Percentiles rank a stretch among this genome's conserved stretches.
Conservation (phyloP, 2,329 filamentous ascomycete genomes). For the Penicillium capsulatum region DNA sequence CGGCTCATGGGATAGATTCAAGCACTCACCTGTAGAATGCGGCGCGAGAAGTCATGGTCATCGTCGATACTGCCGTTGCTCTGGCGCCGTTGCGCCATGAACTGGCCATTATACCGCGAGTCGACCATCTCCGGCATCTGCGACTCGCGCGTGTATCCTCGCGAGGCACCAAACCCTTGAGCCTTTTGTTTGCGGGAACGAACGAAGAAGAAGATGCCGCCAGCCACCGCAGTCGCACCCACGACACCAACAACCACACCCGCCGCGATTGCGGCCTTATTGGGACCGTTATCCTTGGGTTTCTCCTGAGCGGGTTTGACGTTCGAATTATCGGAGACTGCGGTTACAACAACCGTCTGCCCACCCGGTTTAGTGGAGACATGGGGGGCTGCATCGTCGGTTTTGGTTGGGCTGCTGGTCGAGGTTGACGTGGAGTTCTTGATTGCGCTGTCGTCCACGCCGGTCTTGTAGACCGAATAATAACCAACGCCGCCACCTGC, state of each 20-base stretch:
- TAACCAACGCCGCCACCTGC: constrained; percentile 56
- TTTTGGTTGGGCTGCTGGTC: constrained; percentile 17
- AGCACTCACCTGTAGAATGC: constrained; percentile 79
- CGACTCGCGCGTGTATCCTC: constrained; percentile 66
- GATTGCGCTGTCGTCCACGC: constrained; percentile 39
- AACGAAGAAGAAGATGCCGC: constrained; percentile 68
- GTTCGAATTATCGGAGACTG: constrained; percentile 19
- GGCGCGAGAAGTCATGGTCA: constrained; percentile 92
- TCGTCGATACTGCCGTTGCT: constrained; percentile 96
- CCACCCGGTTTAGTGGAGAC: constrained; percentile 26
- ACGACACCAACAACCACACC: constrained; percentile 84
- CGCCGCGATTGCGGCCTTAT: constrained; percentile 77
- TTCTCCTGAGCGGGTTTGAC: constrained; percentile 5
- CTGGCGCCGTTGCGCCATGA: constrained; percentile 76
- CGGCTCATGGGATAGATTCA: not conserved
- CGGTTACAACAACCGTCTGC: constrained; percentile 36
- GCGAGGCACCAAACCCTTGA: constrained; percentile 78
- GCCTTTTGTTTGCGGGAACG: constrained; percentile 71
- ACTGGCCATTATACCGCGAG: constrained; percentile 75
- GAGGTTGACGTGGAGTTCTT: constrained; percentile 26
- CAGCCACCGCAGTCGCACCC: constrained; percentile 60
- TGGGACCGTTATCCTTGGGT: constrained; percentile 47
- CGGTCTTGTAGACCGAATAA: constrained; percentile 53
- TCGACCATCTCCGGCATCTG: constrained; percentile 70
- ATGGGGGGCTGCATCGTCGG: constrained; percentile 4